Base-by-base conservation (phyloP, 164 flowering plant genomes). In the Annona squamosa region DNA sequence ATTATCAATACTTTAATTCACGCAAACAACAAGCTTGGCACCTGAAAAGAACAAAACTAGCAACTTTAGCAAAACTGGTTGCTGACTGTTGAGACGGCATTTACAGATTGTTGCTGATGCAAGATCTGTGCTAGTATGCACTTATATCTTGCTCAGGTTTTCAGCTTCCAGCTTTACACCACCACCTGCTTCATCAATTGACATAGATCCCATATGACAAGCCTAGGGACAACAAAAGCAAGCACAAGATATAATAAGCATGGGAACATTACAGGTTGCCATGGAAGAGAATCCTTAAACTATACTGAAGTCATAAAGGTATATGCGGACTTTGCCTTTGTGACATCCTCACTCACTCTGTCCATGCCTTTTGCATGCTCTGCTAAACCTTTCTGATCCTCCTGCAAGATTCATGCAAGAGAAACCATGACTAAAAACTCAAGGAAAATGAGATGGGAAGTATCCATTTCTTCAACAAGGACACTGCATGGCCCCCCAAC, bases 361-460 rank as follows among this genome's bases (percentile, higher is more conserved):
- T 80, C 81, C 42, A 75, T 70, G 52, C 80, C 80, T 75, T 78
- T 79, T 41, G 63, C 71, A 47, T 81, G 81, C 72, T 85, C 86
- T 45, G 77, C 64, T 13, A 26, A 41, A 70, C 68, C 87, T 81
- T 80, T 83, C 68, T 72, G 81, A 70, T 74, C 78, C 45, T 83
- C 88, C 90, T 85, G 84, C 3, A 47, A 16, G 6, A 5, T 52
- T 66, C 46, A n/a, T 41, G 19, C 19, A 45, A 13, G 10, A 52
- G 42, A 17, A 19, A 61, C 5, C 62, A 63, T 67, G 0, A 12
- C 10, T 52, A 52, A 10, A 26, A 52, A 7, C 13, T 52, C 59
- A 52, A 16, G 59, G 59, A 52, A 52, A 48, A 48, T 48, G 57
- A 48, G 12, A 48, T 48, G 2, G 6, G 37, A 26, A 26, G 37